These are phyloP conservation scores for Westerdykella sp. DNA, from an alignment of 2,329 filamentous ascomycete species.

Conservation along the genomic window DNA sequence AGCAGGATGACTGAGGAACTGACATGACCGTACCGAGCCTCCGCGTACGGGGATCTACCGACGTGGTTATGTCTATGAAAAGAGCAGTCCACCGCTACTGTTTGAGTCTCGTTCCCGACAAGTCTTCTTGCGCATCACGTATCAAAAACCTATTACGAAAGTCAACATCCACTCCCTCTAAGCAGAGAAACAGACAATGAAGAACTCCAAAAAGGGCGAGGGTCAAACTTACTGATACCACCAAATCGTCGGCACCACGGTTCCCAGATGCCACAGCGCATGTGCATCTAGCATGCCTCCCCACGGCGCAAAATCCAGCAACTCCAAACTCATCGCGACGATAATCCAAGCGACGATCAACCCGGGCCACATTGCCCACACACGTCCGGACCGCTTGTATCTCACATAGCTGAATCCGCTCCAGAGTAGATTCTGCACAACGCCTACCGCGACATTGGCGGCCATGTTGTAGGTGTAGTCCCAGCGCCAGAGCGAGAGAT, in stretches of 20 bases:
- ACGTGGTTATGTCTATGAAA: too few relatives aligned
- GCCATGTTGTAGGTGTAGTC: conserved; percentile 98
- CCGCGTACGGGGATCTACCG: too few relatives aligned
- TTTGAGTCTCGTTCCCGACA: conserved; percentile 67
- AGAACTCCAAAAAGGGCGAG: not conserved
- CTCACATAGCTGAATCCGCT: conserved; percentile 70
- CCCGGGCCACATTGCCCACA: conserved; percentile 85
- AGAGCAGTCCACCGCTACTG: conserved; percentile 38
- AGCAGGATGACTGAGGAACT: too few relatives aligned
- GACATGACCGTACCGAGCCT: too few relatives aligned
- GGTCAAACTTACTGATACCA: conserved; percentile 79
- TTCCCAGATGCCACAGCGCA: conserved; percentile 91
- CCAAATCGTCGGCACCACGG: conserved; percentile 77
- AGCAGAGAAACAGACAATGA: not conserved
- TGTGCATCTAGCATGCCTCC: conserved; percentile 83
- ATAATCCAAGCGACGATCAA: conserved; percentile 88
- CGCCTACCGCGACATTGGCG: conserved; percentile 78
- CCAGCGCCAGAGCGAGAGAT: conserved; percentile 80
- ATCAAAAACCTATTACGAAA: conserved; percentile 64
- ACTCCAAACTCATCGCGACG: conserved; percentile 88
- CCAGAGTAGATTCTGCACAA: conserved; percentile 79
- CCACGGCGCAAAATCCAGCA: conserved; percentile 88
- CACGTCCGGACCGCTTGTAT: conserved; percentile 63
- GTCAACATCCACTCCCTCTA: conserved; percentile 11
- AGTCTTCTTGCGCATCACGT: conserved; percentile 77